Percentiles rank a stretch among this genome's conserved stretches.
phyloP scores from a whole-genome alignment of 1,284 basidiomycete genomes.

The Austroboletus novae-zelandiae region DNA sequence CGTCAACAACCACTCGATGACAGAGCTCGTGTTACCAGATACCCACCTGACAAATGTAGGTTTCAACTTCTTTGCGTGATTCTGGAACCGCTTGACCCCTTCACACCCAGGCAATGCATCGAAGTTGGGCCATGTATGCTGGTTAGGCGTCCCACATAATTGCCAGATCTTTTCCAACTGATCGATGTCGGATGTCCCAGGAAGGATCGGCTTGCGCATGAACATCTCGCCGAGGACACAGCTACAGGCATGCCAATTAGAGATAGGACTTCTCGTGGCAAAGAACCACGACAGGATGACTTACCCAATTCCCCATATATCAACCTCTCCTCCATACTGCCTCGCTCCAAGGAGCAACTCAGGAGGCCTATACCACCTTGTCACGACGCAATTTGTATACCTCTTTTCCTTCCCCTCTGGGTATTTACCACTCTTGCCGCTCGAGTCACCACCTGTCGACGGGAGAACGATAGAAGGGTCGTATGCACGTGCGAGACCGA shows the following conservation, averaged over 20 bases:
- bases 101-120: conserved; percentile 78
- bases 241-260: conserved; percentile 36
- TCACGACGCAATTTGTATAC: conserved; percentile 99
- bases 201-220: conserved; percentile 81
- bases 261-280: neutral
- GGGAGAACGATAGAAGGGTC: conserved; percentile 47
- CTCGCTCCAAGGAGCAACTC: conserved; percentile 90
- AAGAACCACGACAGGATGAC: conserved; percentile 28
- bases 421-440: conserved; percentile 39
- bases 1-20: conserved; percentile 4
- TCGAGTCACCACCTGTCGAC: conserved; percentile 18
- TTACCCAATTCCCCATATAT: conserved; percentile 98
- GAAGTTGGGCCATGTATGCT: conserved; percentile 82
- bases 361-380: conserved; percentile 96
- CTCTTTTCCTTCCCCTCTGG: conserved; percentile 56
- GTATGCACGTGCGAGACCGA: conserved; percentile 87
- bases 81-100: conserved; percentile 63
- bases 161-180: conserved; percentile 89
- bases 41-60: conserved; percentile 56
- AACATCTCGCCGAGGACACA: conserved; percentile 98
- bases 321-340: conserved; percentile 91
- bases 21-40: conserved; percentile 19
- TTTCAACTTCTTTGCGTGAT: conserved; percentile 52
- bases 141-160: conserved; percentile 85
- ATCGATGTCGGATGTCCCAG: conserved; percentile 85